Base-by-base conservation (phyloP, 2,329 filamentous ascomycete species). In the Myriosclerotinia scirpicola region DNA sequence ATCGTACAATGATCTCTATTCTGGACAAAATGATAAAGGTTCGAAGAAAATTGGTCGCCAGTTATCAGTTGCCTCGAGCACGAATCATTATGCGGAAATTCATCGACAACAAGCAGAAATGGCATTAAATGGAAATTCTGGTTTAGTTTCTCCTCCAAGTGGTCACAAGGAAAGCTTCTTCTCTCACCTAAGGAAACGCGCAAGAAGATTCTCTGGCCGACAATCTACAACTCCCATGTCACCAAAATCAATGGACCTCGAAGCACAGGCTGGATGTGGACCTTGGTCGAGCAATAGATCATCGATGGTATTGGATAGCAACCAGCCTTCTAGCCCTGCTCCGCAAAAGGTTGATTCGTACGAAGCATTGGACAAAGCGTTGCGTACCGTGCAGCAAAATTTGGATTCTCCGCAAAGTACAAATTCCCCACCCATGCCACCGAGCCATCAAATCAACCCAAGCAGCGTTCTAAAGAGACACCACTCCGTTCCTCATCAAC, bases 111-210 rank as follows among this genome's bases (percentile, higher is more conserved):
- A 98, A 78, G 92, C 94, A 17, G 94, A 98, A 78, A 86, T 92
- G 69, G 92, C 93, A 48, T 83, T 98, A 55, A 97, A 93, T 76
- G 95, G 64, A 40, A 88, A 90, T 73, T 85, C 84, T 44, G 90
- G 89, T 30, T 81, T 93, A 34, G 87, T 85, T 20, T 95, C 92
- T 7, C 92, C 93, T 5, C 87, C 89, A 0, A 89, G 85, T 73
- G 91, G 86, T 22, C 91, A 93, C 66, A 96, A 96, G 76, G 95
- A 99, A 78, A 92, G 95, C 78, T 99, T 99, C 82, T 99, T 99
- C 80, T 98, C 95, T 0, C 95, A 99, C 77, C 84, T 99, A 9
- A 87, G 95, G 66, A 99, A 99, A 79, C 89, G 94, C 62, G 95
- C 96, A 38, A 87, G 95, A 72, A 86, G 95, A 72, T 89, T 99